Evolutionary conservation across 2,329 filamentous ascomycete genomes (phyloP).

Genomic region (Colletotrichum cordylinicola): DNA sequence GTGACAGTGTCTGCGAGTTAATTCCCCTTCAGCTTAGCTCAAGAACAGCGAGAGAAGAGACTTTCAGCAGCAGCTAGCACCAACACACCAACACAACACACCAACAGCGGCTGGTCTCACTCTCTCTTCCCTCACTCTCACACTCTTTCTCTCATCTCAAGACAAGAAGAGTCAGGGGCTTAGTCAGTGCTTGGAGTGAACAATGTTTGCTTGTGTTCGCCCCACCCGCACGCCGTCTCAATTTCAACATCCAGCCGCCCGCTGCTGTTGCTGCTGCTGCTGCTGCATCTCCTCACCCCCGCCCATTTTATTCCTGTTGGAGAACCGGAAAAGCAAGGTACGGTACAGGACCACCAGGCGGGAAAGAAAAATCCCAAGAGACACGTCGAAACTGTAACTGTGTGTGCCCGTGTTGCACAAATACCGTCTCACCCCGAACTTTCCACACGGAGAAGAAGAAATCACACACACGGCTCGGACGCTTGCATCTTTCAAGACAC

Average conservation of each 20-base stretch:
- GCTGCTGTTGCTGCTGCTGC: not conserved
- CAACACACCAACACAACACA: not conserved
- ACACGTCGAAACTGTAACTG: not conserved
- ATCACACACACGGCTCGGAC: not conserved
- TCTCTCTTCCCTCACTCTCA: not conserved
- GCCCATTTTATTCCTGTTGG: not conserved
- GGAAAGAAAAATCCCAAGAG: not conserved
- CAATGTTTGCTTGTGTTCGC: not conserved
- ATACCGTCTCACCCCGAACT: not conserved
- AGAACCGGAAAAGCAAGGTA: not conserved
- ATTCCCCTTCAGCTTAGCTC: not conserved
- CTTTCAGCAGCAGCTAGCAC: not conserved
- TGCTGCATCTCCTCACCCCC: not conserved
- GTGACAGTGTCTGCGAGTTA: not conserved
- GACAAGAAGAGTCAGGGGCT: not conserved
- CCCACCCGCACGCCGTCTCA: not conserved
- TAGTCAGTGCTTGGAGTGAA: not conserved
- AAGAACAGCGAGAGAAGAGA: not conserved
- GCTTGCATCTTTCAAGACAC: not conserved
- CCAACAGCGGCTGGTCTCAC: not conserved
- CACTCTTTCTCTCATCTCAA: not conserved
- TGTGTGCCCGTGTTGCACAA: not conserved
- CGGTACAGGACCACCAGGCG: not conserved
- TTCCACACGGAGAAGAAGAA: not conserved
- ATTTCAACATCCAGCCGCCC: slow-evolving; percentile 15